Conservation (phyloP, 169 alveolate species). For the Pseudocohnilembus persalinus region DNA sequence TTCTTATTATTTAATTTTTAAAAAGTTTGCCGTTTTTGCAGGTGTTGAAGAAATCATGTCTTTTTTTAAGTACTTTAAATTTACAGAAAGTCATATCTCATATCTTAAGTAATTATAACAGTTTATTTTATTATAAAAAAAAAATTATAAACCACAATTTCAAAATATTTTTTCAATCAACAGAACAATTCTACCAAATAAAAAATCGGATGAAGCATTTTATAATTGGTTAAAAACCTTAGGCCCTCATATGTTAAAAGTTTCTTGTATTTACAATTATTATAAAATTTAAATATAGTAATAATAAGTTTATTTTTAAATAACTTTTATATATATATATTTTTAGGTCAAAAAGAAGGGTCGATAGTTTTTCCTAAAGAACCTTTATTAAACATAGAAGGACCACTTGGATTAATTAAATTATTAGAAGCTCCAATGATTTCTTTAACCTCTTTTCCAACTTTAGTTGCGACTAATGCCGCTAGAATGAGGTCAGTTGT, state of each 20-base stretch:
- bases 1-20: no score
- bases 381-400: conserved; percentile 85
- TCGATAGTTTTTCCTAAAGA: conserved; percentile 84
- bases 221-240: conserved; percentile 70
- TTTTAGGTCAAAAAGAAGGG: conserved; percentile 71
- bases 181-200: conserved; percentile 30
- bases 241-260: conserved; percentile 51
- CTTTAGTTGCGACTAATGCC: conserved; percentile 87
- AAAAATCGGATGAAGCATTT: conserved; percentile 67
- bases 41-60: conserved; percentile 80
- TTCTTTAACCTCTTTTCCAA: conserved; percentile 59
- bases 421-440: conserved; percentile 87
- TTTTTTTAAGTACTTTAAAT: conserved; percentile 72
- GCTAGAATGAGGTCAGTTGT: conserved; percentile 78
- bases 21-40: conserved; percentile 29
- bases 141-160: neutral
- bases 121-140: neutral
- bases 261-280: conserved; percentile 1
- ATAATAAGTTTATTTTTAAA: neutral
- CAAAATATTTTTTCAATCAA: neutral
- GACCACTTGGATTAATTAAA: conserved; percentile 86
- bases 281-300: neutral
- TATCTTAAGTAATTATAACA: conserved; percentile 47
- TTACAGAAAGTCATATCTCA: conserved; percentile 74
- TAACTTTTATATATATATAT: neutral